Evolutionary conservation across 2,329 filamentous ascomycete genomes (phyloP), one percentile per base, ranked within the genome.

Genomic region (Colletotrichum filicis): DNA sequence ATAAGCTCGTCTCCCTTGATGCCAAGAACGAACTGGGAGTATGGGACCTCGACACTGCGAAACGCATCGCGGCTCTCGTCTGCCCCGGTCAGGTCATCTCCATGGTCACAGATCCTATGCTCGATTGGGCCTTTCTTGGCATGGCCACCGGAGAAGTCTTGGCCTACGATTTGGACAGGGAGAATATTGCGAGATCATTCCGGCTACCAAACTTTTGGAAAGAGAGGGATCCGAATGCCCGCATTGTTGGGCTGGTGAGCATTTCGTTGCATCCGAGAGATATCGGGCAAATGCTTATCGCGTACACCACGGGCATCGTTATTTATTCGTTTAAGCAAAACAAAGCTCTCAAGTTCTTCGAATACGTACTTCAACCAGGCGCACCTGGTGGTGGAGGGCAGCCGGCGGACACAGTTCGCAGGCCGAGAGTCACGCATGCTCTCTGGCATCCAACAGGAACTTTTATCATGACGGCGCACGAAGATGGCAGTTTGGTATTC

Each of bases 281-380:
- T 80, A 94, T 98, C 76, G 97, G 97, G 5, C 95, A 95, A 78
- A 87, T 99, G 30, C 84, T 99, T 70, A 93, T 99, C 71, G 95
- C 93, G n/a, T 99, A 98, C 81, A 91, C 91, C 0, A 91, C 96
- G 76, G 97, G 97, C 16, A 95, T 94, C 6, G 94, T 94, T 59
- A 89, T 97, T 73, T 99, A 97, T 83, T 97, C 95, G 3, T 97
- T 99, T 87, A 98, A 99, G 84, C 93, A 97, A 81, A 95, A 95
- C 79, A 89, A 92, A 72, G 88, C 94, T 0, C 85, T 92, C 59
- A 92, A 93, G 75, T 97, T 91, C 83, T 95, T 97, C 78, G 89
- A 95, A 76, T 98, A 98, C 81, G 88, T 93, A 71, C 82, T 98
- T 3, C 94, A 95, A 0, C 87, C 90, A 12, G 95, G 95, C 19